A percentile compares a stretch with the other conserved stretches of the same genome.
Conservation (phyloP, 768 basidiomycete species). For the Mycena venus region DNA sequence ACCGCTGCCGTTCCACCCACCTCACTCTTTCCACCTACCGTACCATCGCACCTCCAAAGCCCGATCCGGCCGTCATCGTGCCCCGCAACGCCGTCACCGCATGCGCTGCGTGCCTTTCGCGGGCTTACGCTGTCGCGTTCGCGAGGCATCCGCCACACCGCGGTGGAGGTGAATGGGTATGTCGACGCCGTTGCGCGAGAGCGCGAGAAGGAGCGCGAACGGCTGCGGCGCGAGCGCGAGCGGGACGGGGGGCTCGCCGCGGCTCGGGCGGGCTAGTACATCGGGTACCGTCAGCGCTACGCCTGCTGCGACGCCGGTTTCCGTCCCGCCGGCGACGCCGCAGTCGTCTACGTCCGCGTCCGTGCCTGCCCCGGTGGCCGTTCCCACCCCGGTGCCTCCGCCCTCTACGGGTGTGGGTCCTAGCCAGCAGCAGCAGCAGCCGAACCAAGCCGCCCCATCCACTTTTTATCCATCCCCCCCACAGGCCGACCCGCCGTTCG, state of each 20-base stretch:
- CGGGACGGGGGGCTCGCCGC: constrained; percentile 48
- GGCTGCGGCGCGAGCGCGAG: constrained; percentile 68
- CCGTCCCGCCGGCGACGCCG: constrained; percentile 25
- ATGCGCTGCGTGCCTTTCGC: constrained; percentile 59
- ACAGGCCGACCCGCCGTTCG: constrained; percentile 54
- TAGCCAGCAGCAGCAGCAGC: constrained; percentile 40
- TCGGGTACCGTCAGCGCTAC: constrained; percentile 33
- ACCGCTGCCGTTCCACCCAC: constrained; percentile 50
- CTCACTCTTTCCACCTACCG: constrained; percentile 29
- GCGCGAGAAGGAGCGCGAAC: constrained; percentile 78
- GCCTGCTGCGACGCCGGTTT: constrained; percentile 33
- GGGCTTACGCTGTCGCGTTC: constrained; percentile 65
- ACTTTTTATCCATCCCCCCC: constrained; percentile 77
- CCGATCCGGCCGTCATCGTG: constrained; percentile 36
- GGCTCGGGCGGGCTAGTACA: constrained; percentile 43
- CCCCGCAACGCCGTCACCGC: constrained; percentile 49
- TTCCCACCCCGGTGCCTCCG: constrained; percentile 25
- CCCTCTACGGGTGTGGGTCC: constrained; percentile 41
- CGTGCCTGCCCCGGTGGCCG: not conserved
- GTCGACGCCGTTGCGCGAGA: constrained; percentile 84
- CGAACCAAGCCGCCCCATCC: constrained; percentile 38
- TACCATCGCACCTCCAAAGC: constrained; percentile 28
- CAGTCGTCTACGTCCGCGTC: constrained; percentile 22
- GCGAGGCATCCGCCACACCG: constrained; percentile 65
- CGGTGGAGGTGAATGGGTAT: constrained; percentile 74